Evolutionary conservation across 2,329 filamentous ascomycete species (phyloP), one percentile per base, ranked within the genome.

Genomic region (Colletotrichum coccodes): DNA sequence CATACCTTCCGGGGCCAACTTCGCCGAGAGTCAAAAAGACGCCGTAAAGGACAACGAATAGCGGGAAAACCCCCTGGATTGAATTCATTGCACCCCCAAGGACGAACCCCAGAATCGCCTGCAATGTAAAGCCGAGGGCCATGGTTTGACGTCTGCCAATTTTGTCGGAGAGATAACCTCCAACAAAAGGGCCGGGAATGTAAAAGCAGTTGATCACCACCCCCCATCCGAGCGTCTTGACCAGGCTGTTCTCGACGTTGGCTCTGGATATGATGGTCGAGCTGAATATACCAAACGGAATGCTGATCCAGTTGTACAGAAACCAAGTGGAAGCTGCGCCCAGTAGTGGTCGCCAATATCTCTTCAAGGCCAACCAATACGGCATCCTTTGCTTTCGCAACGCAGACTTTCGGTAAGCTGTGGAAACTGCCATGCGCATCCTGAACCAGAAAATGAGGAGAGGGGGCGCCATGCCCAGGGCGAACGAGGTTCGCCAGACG

Each of bases 251-350:
- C 16, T 78, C 75, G 0, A 80, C 72, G 32, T 83, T 82, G 32
- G 82, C 75, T 28, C 81, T 77, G 4, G 76, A 75, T 58, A 87
- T 81, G 65, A 88, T 87, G 26, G 85, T 86, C 0, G 84, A 84
- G 63, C 82, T 84, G 75, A 88, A 88, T 32, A 89, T 81, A 9
- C 85, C 85, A 69, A 88, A 87, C 0, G 86, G 86, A 60, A 86
- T 85, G 0, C 84, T 83, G 46, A 88, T 83, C 74, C 83, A 89
- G 73, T 89, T 85, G 73, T 89, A 83, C 30, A 81, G 74, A 73
- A 87, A 87, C 85, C 86, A 88, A 11, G 83, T 80, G 1, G 81
- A 69, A 2, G 84, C 80, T 7, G 81, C 80, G 16, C 86, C 86
- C 4, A 87, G 73, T 49, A 88, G 75, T 0, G 83, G 82, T 4